Evolutionary conservation across 306 rosid genomes (phyloP).

Genomic region (Carpinus viminea): DNA sequence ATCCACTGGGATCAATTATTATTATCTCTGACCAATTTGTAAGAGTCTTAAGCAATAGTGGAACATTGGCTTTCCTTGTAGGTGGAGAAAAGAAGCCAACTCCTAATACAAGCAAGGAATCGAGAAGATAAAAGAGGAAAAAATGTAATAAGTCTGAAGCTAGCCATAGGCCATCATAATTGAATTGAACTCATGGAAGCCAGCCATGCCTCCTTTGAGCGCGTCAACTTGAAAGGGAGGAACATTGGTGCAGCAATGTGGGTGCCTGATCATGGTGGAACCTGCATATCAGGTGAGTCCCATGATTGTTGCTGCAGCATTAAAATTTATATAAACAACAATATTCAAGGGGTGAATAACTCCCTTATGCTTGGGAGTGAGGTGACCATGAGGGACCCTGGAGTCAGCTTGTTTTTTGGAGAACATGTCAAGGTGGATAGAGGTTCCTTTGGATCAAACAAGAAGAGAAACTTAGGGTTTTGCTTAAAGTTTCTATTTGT

Average conservation of each 20-base stretch:
- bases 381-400: constrained; percentile 48
- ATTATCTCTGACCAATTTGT: too few species aligned
- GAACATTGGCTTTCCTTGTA: constrained; percentile 14
- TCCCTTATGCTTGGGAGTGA: constrained; percentile 38
- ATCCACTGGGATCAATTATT: background rate
- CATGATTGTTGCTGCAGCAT: constrained; percentile 44
- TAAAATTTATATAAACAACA: constrained; percentile 55
- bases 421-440: constrained; percentile 21
- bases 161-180: background rate
- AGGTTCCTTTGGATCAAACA: background rate
- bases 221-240: constrained; percentile 28
- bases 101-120: constrained; percentile 34
- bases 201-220: constrained; percentile 16
- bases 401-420: constrained; percentile 44
- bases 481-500: constrained; percentile 9
- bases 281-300: background rate
- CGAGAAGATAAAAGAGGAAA: background rate
- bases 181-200: background rate
- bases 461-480: constrained; percentile 10
- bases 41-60: too few species aligned
- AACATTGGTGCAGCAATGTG: constrained; percentile 48
- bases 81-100: constrained; percentile 16
- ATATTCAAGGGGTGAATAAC: constrained; percentile 44
- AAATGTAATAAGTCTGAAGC: background rate
- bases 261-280: background rate